Conservation (phyloP, 345 rosid species). For the Camelina neglecta region DNA sequence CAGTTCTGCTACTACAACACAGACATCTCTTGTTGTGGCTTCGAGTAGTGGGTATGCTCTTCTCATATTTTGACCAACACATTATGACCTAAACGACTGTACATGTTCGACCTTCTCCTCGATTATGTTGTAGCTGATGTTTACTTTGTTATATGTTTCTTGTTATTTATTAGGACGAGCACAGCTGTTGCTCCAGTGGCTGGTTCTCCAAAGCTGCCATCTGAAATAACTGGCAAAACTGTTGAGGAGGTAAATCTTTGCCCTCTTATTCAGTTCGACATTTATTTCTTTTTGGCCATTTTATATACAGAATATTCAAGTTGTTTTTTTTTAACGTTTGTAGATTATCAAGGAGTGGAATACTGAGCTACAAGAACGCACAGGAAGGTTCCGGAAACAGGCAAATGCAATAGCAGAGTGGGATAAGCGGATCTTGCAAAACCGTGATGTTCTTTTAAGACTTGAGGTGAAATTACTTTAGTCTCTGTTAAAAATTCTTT, state of each 20-base stretch:
- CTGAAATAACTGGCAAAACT: slow-evolving; percentile 87
- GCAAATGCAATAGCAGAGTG: slow-evolving; percentile 96
- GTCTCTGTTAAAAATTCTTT: slow-evolving; percentile 9
- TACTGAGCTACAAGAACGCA: slow-evolving; percentile 88
- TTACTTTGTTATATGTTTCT: slow-evolving; percentile 27
- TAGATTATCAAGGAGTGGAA: slow-evolving; percentile 99
- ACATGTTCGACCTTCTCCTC: slow-evolving; percentile 17
- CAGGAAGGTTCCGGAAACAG: slow-evolving; percentile 88
- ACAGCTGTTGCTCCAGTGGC: slow-evolving; percentile 56
- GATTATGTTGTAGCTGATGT: slow-evolving; percentile 19
- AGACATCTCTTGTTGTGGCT: slow-evolving; percentile 63
- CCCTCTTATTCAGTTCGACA: slow-evolving; percentile 11
- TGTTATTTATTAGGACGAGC: slow-evolving; percentile 57
- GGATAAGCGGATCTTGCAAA: slow-evolving; percentile 96
- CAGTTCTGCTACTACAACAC: slow-evolving; percentile 53
- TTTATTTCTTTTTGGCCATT: not conserved
- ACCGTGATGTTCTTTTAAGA: slow-evolving; percentile 94
- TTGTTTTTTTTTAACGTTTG: slow-evolving; percentile 24
- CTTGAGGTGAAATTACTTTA: slow-evolving; percentile 71
- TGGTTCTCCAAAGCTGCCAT: slow-evolving; percentile 75
- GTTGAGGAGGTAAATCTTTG: slow-evolving; percentile 81
- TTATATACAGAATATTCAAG: slow-evolving; percentile 9
- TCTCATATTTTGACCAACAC: slow-evolving; percentile 24
- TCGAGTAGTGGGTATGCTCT: slow-evolving; percentile 77
- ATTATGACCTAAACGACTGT: slow-evolving; percentile 3